Evolutionary conservation across 1,284 basidiomycete species (phyloP), one percentile per base, ranked within the genome.

Genomic region (Thelephora terrestris): DNA sequence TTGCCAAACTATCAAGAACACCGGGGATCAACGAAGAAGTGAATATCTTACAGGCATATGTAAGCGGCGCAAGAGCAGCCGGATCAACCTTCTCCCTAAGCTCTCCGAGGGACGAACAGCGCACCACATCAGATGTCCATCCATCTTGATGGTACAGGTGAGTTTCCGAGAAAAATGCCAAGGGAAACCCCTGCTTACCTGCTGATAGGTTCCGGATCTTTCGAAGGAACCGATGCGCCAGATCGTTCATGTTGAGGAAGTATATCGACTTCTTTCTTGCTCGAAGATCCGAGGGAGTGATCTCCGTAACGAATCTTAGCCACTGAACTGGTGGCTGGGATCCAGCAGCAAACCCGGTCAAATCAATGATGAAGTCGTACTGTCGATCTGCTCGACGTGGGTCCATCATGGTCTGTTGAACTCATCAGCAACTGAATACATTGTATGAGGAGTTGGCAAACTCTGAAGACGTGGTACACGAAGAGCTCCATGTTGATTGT

Each of bases 401-500:
- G 9, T 69, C 65, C 10, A 66, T 70, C 21, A 73, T 57, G 18
- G 62, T 70, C 69, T 73, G 53, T 18, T 46, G 24, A 40, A 46
- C 21, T 5, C 39, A 17, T 46, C 37, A 39, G 47, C 38, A 42
- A n/a, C 16, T 10, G 23, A 47, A 45, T 48, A 34, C n/a, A 46
- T 20, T n/a, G 18, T 17, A 14, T 16, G 6, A 29, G 42, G 43
- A 55, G 69, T 50, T 32, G 7, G 14, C 29, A 32, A 48, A 82
- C 89, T 70, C 82, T 84, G 65, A 92, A 81, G 45, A 91, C 78
- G 60, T 91, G 79, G 62, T 80, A 89, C 63, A 92, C 81, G 35
- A 97, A 64, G 3, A 92, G 64, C 57, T 95, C 91, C 29, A 93
- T 79, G 60, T 96, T 91, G 42, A 93, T 71, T 1, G 82, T 78